Conservation (phyloP, 2,329 filamentous ascomycete species). For the Ascochyta viciae-villosae region DNA sequence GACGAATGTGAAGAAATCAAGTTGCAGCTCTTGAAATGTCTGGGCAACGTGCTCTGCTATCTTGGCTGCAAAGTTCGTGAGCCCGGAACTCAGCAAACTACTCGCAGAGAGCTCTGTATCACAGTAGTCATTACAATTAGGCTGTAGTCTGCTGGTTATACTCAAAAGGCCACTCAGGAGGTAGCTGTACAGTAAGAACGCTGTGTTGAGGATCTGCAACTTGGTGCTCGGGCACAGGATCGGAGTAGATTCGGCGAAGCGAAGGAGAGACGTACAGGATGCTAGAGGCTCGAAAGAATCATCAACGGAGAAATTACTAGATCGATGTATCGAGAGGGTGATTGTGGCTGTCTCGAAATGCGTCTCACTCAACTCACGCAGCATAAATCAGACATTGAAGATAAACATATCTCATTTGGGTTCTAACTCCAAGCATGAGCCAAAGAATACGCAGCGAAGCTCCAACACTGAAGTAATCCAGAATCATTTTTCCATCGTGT, state of each 20-base stretch:
- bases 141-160: background rate
- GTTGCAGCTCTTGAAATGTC: conserved; percentile 8
- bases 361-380: no score
- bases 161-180: background rate
- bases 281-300: background rate
- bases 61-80: background rate
- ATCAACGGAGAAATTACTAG: no score
- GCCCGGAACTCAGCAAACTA: background rate
- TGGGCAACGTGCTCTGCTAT: conserved; percentile 2
- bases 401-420: conserved; percentile 3
- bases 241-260: conserved; percentile 18
- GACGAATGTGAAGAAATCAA: conserved; percentile 2
- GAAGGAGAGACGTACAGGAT: background rate
- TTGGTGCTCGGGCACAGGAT: background rate
- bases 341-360: no score
- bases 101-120: no score
- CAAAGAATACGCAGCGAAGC: background rate
- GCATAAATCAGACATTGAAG: background rate
- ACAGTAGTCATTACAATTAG: background rate
- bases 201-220: conserved; percentile 1
- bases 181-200: background rate
- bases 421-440: background rate
- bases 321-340: no score
- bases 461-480: background rate
- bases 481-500: conserved; percentile 7